These are phyloP conservation scores for Paramecium octaurelia DNA, from an alignment of 73 alveolate species.

Conservation along the genomic window DNA sequence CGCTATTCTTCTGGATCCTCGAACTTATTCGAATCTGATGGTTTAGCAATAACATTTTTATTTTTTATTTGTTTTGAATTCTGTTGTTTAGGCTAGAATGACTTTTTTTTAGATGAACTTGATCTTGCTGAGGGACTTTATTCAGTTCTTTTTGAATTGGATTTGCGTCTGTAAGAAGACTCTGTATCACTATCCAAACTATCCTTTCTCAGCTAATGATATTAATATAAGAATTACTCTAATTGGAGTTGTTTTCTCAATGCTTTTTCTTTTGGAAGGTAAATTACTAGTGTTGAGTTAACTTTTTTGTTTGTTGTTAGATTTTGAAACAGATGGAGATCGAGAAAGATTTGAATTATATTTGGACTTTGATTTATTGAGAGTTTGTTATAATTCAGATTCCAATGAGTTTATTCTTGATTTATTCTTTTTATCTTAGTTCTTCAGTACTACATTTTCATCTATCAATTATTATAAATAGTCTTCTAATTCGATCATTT, in stretches of 20 bases:
- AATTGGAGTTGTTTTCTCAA: constrained; percentile 4
- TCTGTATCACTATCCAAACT: not conserved
- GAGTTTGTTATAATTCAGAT: not conserved
- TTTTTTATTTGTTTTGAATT: not conserved
- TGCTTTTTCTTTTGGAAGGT: not conserved
- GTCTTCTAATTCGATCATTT: not conserved
- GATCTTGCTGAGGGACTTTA: constrained; percentile 17
- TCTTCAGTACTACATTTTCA: not conserved
- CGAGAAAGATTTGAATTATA: not conserved
- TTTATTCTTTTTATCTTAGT: not conserved
- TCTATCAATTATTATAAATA: not conserved
- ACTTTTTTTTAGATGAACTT: not conserved
- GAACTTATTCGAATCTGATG: not conserved
- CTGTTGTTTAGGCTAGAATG: not conserved
- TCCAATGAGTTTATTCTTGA: not conserved
- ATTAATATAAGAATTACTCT: not conserved
- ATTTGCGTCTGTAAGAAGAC: not conserved
- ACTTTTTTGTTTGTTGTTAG: not conserved
- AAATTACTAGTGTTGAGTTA: not conserved
- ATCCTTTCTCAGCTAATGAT: not conserved
- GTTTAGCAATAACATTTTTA: not conserved
- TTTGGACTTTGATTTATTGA: not conserved
- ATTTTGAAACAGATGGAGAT: not conserved
- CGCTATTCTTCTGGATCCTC: constrained; percentile 27
- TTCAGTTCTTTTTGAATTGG: not conserved